phyloP scores from a whole-genome alignment of 139 green algal genomes.

The Coccomyxa sp. region DNA sequence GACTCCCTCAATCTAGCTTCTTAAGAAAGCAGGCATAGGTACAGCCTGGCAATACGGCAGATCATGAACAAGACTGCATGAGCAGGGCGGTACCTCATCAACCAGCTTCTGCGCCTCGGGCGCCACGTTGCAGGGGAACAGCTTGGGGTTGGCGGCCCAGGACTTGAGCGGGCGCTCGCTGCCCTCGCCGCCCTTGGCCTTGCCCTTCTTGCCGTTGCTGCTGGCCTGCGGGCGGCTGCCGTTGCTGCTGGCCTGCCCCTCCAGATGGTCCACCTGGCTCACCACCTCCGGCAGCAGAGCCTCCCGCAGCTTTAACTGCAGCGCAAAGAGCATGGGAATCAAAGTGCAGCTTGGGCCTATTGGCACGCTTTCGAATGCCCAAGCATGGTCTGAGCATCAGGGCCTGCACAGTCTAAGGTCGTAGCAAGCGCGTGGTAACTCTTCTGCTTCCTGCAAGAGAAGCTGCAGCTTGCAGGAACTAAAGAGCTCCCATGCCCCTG shows the following conservation, averaged over 20 bases:
- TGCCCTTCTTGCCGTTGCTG: not conserved
- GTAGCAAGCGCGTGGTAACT: no score
- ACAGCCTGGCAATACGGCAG: no score
- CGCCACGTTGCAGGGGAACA: constrained; percentile 88
- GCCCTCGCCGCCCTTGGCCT: constrained; percentile 3
- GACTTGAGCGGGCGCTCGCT: constrained; percentile 23
- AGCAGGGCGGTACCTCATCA: not conserved
- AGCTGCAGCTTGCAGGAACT: no score
- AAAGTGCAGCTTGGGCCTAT: no score
- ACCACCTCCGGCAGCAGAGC: constrained; percentile 81
- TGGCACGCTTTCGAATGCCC: not conserved
- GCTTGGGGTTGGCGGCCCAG: constrained; percentile 50
- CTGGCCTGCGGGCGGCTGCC: no score
- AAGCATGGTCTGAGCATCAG: not conserved
- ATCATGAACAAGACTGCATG: no score
- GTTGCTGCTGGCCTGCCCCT: constrained; percentile 5
- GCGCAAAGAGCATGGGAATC: no score
- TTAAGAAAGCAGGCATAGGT: no score
- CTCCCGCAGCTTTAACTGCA: constrained; percentile 87
- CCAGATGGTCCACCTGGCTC: constrained; percentile 30
- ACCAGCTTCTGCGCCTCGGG: constrained; percentile 20
- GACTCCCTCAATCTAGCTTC: no score
- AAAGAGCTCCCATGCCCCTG: no score
- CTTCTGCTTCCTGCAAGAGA: no score
- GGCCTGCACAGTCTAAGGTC: not conserved